phyloP scores from a whole-genome alignment of 1,284 basidiomycete species.

The Stygiomarasmius scandens region DNA sequence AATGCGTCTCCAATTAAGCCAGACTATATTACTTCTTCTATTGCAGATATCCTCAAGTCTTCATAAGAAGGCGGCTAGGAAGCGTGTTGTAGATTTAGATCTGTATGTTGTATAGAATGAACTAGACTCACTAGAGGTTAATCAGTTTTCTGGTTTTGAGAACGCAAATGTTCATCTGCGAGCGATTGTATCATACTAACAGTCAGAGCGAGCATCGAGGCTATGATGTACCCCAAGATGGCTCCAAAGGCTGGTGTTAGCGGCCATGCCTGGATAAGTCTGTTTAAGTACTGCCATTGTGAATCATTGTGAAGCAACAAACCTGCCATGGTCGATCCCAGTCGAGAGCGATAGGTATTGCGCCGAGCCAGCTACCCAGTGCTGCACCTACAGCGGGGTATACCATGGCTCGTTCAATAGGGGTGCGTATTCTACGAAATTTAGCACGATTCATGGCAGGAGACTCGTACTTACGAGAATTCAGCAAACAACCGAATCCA shows the following conservation, averaged over 20 bases:
- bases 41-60: conserved; percentile 68
- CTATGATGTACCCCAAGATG: conserved; percentile 67
- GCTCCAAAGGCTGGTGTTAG: conserved; percentile 73
- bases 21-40: conserved; percentile 78
- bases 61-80: conserved; percentile 23
- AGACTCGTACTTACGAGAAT: conserved; percentile 60
- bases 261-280: conserved; percentile 68
- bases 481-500: conserved; percentile 83
- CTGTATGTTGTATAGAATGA: neutral
- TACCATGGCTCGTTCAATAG: conserved; percentile 77
- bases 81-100: neutral
- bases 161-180: conserved; percentile 36
- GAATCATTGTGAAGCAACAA: conserved; percentile 23
- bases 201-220: conserved; percentile 59
- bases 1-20: conserved; percentile 72
- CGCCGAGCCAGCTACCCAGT: conserved; percentile 79
- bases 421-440: conserved; percentile 55
- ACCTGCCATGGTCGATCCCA: conserved; percentile 98
- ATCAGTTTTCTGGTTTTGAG: conserved; percentile 20
- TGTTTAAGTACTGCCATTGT: conserved; percentile 5
- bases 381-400: conserved; percentile 78
- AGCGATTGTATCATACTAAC: conserved; percentile 48
- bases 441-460: conserved; percentile 3
- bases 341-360: conserved; percentile 84
- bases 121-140: conserved; percentile 10